phyloP scores from a whole-genome alignment of 805 yeast species.

The Saccharomycopsis sp. region DNA sequence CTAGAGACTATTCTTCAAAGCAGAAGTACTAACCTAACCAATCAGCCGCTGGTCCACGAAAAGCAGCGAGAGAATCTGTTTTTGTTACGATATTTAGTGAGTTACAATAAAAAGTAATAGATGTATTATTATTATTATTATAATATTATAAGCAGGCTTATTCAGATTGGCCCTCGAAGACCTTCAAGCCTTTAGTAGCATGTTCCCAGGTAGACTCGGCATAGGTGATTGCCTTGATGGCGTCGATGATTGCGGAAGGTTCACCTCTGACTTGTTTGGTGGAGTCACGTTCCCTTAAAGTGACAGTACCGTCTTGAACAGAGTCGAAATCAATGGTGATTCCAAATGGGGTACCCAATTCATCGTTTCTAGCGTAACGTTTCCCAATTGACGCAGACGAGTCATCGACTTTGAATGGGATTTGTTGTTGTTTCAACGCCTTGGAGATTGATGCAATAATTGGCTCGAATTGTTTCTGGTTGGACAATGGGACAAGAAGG shows the following conservation, averaged over 20 bases:
- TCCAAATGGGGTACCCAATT: slow-evolving; percentile 98
- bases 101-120: too few species aligned
- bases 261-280: slow-evolving; percentile 96
- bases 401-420: slow-evolving; percentile 94
- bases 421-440: slow-evolving; percentile 67
- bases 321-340: slow-evolving; percentile 95
- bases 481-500: slow-evolving; percentile 86
- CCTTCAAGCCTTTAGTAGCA: slow-evolving; percentile 66
- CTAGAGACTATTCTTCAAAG: slow-evolving; percentile 18
- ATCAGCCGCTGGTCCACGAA: too few species aligned
- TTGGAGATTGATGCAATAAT: slow-evolving; percentile 62
- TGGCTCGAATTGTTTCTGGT: slow-evolving; percentile 73
- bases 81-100: too few species aligned
- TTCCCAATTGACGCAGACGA: slow-evolving; percentile 97
- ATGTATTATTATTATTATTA: too few species aligned
- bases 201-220: slow-evolving; percentile 75
- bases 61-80: too few species aligned
- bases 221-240: slow-evolving; percentile 71
- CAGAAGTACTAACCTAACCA: slow-evolving; percentile 6
- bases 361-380: slow-evolving; percentile 97
- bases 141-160: too few species aligned
- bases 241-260: slow-evolving; percentile 60
- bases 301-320: slow-evolving; percentile 77
- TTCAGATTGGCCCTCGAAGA: slow-evolving; percentile 65
- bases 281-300: slow-evolving; percentile 95